Evolutionary conservation across 768 basidiomycete species (phyloP), one percentile per base, ranked within the genome.

Genomic region (Leucocoprinus leucothites): DNA sequence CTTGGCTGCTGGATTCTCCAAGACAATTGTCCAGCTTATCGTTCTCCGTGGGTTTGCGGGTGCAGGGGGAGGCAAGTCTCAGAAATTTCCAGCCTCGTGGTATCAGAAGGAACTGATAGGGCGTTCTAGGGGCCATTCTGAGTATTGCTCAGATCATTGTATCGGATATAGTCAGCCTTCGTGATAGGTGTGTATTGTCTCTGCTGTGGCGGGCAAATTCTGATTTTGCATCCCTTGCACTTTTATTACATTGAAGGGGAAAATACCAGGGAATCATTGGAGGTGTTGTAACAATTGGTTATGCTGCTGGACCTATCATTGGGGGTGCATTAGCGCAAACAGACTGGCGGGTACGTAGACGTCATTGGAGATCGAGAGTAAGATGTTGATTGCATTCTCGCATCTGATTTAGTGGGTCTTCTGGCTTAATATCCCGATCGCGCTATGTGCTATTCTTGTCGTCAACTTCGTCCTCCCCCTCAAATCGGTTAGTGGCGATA

Each of bases 201-300:
- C n/a, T n/a, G n/a, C n/a, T n/a, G n/a, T n/a, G n/a, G n/a, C n/a
- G n/a, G n/a, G n/a, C n/a, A n/a, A n/a, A n/a, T n/a, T n/a, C n/a
- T 4, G 6, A 34, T 34, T 34, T 34, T 34, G 31, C 31, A 6
- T 34, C 31, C 31, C 31, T n/a, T n/a, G n/a, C n/a, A n/a, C n/a
- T n/a, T n/a, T n/a, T n/a, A n/a, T n/a, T n/a, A n/a, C n/a, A n/a
- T 34, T 16, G 16, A 58, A 84, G 84, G 58, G 87, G 87, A 22
- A 89, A 89, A 69, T 91, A 89, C 61, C 86, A 88, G 61, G 89
- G 89, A 1, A 85, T 89, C 34, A 84, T 86, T 19, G 82, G 84
- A 2, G 81, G 76, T 3, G 69, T 75, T 7, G 67, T 76, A 18
- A 82, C 84, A 1, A 67, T 85, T 9, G 84, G 86, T 3, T 87